These are phyloP conservation scores for Bidens hawaiensis DNA, from an alignment of 140 eudicot species.

Conservation along the genomic window DNA sequence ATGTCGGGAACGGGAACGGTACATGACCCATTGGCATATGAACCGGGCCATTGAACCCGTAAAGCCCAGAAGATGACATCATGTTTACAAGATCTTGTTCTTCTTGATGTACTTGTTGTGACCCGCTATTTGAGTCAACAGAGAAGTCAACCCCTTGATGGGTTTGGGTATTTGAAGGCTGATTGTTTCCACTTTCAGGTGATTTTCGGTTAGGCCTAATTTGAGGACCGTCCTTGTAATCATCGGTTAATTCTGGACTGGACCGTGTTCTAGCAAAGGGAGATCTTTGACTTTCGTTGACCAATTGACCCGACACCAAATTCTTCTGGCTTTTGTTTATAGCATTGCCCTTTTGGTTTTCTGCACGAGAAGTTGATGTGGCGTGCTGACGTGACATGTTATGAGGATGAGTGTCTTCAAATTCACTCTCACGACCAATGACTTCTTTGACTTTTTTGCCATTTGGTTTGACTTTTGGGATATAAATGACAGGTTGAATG, in stretches of 20 bases:
- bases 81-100: constrained; percentile 88
- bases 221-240: constrained; percentile 45
- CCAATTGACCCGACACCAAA: constrained; percentile 38
- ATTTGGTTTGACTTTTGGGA: constrained; percentile 14
- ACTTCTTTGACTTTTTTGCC: constrained; percentile 28
- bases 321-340: constrained; percentile 41
- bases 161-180: background rate
- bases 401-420: constrained; percentile 20
- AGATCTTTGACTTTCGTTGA: constrained; percentile 51
- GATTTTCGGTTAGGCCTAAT: constrained; percentile 34
- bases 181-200: constrained; percentile 38
- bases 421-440: constrained; percentile 26
- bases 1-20: constrained; percentile 62
- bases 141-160: background rate
- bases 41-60: constrained; percentile 64
- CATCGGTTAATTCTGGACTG: constrained; percentile 82
- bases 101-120: constrained; percentile 60
- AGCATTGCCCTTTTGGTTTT: constrained; percentile 48
- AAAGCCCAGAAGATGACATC: constrained; percentile 73
- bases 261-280: constrained; percentile 84
- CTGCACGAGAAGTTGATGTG: constrained; percentile 22
- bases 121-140: constrained; percentile 31
- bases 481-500: background rate
- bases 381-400: constrained; percentile 23
- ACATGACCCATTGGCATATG: constrained; percentile 51